Percentiles rank a stretch among this genome's conserved stretches.
Evolutionary conservation across 345 rosid genomes (phyloP).

Genomic region (Citrus australasica): DNA sequence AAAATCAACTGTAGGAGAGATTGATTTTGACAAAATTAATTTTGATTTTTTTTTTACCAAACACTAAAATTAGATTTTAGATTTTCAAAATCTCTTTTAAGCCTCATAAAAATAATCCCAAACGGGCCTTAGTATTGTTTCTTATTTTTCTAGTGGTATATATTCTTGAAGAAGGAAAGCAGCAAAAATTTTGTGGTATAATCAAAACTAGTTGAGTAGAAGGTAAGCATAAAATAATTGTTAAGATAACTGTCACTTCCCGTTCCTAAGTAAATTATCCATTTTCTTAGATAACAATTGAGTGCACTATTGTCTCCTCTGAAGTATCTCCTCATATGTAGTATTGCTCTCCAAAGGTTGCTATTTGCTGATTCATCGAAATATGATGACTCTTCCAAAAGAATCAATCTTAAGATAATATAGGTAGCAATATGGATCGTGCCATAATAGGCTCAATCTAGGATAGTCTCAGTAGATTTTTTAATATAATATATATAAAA

Average conservation of each 20-base stretch:
- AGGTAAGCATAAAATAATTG: constrained; percentile 78
- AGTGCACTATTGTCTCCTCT: constrained; percentile 58
- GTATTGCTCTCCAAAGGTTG: constrained; percentile 38
- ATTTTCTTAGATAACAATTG: constrained; percentile 48
- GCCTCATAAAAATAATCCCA: too few relatives aligned
- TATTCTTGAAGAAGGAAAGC: constrained; percentile 50
- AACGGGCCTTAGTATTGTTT: too few relatives aligned
- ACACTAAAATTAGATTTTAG: too few relatives aligned
- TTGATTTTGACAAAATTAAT: too few relatives aligned
- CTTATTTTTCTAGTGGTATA: background rate
- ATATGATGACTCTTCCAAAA: constrained; percentile 54
- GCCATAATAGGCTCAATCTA: too few relatives aligned
- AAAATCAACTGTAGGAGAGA: too few relatives aligned
- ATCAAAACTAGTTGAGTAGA: constrained; percentile 41
- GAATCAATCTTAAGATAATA: too few relatives aligned
- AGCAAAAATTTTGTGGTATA: constrained; percentile 55
- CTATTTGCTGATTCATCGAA: constrained; percentile 43
- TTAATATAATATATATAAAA: too few relatives aligned
- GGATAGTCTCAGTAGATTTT: too few relatives aligned
- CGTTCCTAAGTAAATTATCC: constrained; percentile 67
- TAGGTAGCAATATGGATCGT: too few relatives aligned
- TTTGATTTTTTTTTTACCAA: too few relatives aligned
- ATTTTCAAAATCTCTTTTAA: too few relatives aligned
- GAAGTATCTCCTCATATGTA: constrained; percentile 45
- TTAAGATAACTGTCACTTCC: constrained; percentile 92